phyloP scores from a whole-genome alignment of 345 rosid species.

The Litchi chinensis region DNA sequence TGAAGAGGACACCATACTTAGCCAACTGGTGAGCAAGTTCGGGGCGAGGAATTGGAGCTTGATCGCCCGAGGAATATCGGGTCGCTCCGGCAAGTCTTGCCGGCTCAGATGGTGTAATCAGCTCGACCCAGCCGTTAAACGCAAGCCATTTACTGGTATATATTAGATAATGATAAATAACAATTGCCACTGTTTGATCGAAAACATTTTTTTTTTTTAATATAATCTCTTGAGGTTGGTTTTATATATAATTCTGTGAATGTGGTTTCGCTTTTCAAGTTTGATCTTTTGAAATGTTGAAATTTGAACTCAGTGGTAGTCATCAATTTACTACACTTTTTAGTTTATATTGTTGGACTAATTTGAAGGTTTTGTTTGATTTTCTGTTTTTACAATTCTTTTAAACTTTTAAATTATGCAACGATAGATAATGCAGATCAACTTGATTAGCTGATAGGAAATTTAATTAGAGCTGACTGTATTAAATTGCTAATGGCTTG shows the following conservation, averaged over 20 bases:
- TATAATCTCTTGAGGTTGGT: not conserved
- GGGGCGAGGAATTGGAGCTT: slow-evolving; percentile 72
- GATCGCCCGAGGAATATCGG: slow-evolving; percentile 74
- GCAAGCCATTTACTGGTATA: slow-evolving; percentile 79
- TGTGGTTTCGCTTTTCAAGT: not conserved
- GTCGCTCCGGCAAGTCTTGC: slow-evolving; percentile 87
- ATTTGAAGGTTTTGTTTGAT: not conserved
- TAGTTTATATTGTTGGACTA: not conserved
- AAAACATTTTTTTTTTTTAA: not conserved
- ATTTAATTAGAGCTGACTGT: not conserved
- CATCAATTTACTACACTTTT: too few relatives aligned
- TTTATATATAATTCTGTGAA: not conserved
- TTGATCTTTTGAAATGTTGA: not conserved
- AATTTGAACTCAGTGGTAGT: not conserved
- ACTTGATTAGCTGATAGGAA: not conserved
- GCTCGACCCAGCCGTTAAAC: slow-evolving; percentile 79
- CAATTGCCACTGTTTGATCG: not conserved
- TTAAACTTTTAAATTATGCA: too few relatives aligned
- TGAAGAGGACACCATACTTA: slow-evolving; percentile 58
- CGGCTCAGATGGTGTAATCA: slow-evolving; percentile 97
- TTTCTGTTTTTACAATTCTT: not conserved
- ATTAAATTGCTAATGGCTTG: not conserved
- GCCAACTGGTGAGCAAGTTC: slow-evolving; percentile 46
- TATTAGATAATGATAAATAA: not conserved
- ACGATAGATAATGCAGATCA: too few relatives aligned